Evolutionary conservation across 805 yeast species (phyloP).

Genomic region (Candida patagonica): DNA sequence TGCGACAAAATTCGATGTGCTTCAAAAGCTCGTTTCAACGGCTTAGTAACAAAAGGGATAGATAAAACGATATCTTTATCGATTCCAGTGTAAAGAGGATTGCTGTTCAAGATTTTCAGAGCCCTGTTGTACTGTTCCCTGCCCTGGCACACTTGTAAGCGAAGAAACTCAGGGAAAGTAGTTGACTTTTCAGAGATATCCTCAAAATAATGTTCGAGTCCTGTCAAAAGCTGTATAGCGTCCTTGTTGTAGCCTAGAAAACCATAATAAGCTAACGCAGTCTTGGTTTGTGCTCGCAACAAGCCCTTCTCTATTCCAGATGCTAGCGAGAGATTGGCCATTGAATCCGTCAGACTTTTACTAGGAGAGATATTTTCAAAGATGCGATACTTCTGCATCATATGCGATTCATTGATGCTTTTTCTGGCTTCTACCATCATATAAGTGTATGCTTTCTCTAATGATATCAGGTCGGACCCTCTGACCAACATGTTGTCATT

Average conservation of each 20-base stretch:
- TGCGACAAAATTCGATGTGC: background rate
- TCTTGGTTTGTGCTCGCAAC: background rate
- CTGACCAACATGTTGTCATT: background rate
- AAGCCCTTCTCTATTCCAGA: background rate
- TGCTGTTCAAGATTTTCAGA: background rate
- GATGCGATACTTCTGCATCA: background rate
- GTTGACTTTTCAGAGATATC: background rate
- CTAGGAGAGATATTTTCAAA: background rate
- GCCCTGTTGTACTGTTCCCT: background rate
- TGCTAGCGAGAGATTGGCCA: background rate
- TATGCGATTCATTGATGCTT: background rate
- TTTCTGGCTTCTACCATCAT: background rate
- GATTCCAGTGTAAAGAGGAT: constrained; percentile 1
- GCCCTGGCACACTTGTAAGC: background rate
- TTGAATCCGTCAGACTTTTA: background rate
- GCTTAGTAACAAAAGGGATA: background rate
- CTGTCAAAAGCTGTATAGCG: background rate
- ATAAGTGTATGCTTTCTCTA: background rate
- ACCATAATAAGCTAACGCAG: background rate
- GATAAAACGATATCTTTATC: background rate
- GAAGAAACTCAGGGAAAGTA: background rate
- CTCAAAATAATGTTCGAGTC: background rate
- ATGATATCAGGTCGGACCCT: background rate
- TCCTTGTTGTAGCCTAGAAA: background rate
- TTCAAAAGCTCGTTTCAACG: background rate